A percentile compares a stretch with the other conserved stretches of the same genome.
Evolutionary conservation across 345 rosid species (phyloP).

Genomic region (Rhodamnia argentea): DNA sequence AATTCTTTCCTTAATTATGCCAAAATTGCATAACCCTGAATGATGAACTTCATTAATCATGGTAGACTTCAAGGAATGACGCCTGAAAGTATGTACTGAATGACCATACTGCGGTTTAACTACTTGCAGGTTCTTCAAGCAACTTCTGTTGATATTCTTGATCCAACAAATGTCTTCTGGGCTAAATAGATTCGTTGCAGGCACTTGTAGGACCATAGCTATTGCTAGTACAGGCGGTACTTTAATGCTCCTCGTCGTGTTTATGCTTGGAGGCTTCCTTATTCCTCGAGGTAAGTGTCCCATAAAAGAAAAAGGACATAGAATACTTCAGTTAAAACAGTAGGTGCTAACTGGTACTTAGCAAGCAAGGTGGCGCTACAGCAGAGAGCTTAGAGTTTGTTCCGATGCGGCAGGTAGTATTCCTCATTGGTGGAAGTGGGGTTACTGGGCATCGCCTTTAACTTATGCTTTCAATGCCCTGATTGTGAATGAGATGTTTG

Average conservation of each 20-base stretch:
- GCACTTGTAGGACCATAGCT: slow-evolving; percentile 55
- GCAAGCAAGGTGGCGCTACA: background rate
- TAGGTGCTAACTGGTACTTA: background rate
- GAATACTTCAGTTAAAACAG: background rate
- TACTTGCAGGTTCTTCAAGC: slow-evolving; percentile 72
- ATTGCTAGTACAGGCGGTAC: slow-evolving; percentile 69
- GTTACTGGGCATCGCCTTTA: slow-evolving; percentile 82
- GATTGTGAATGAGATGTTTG: slow-evolving; percentile 60
- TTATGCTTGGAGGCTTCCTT: slow-evolving; percentile 80
- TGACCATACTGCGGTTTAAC: background rate
- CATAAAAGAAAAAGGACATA: background rate
- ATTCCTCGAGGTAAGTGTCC: slow-evolving; percentile 38
- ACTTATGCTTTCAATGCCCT: slow-evolving; percentile 61
- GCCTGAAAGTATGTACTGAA: background rate
- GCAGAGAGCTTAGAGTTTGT: slow-evolving; percentile 13
- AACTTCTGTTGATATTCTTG: slow-evolving; percentile 42
- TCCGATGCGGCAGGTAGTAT: slow-evolving; percentile 64
- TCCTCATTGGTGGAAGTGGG: slow-evolving; percentile 86
- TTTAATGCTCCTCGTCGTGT: slow-evolving; percentile 50
- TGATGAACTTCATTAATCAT: background rate
- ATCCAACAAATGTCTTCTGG: slow-evolving; percentile 82
- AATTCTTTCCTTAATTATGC: background rate
- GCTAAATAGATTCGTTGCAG: slow-evolving; percentile 55
- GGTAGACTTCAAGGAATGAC: background rate
- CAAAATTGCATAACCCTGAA: background rate